Base-by-base conservation (phyloP, 805 yeast genomes). In the Starmerella asiatica region DNA sequence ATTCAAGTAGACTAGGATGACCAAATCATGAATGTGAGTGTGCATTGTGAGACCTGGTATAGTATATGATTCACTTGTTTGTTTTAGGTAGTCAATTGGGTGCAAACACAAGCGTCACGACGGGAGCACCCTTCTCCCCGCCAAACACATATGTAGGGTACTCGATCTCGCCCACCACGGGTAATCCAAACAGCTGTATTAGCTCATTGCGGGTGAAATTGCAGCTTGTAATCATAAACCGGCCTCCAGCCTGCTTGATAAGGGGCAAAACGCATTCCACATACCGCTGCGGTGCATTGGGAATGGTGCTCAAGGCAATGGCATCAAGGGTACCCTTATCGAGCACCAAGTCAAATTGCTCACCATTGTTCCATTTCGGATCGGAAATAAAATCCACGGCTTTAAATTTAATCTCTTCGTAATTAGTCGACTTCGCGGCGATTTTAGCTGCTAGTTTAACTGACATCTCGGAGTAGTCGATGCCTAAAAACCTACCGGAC, bases 301-400 rank as follows among this genome's bases (percentile, higher is more conserved):
- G 46, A 6, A 64, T 67, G 11, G 60, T 61, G 56, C 83, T 82
- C 33, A 91, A 67, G 0, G 95, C 96, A 45, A 91, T 88, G 4
- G 99, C 99, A 61, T 91, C 99, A 18, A 91, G 62, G 0, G 99
- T 91, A 7, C 99, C 99, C 57, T 91, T 91, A 60, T 91, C 99
- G 15, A 85, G 62, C 1, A 88, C 71, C 7, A 91, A 58, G 54
- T 86, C 94, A 59, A 72, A 85, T 18, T 62, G 53, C 3, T 60
- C 65, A 5, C 23, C 34, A 4, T 34, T 29, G 29, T 54, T 64
- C 68, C 68, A 40, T 14, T 58, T 59, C 14, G 64, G 51, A 1
- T 56, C 53, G 32, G 62, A 58, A 39, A 82, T 67, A 39, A 91
- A 70, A 58, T 91, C 96, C 3, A 75, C 81, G 35, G 71, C 76